Conservation (phyloP, 805 yeast species). For the Cyberlindnera saturnus region DNA sequence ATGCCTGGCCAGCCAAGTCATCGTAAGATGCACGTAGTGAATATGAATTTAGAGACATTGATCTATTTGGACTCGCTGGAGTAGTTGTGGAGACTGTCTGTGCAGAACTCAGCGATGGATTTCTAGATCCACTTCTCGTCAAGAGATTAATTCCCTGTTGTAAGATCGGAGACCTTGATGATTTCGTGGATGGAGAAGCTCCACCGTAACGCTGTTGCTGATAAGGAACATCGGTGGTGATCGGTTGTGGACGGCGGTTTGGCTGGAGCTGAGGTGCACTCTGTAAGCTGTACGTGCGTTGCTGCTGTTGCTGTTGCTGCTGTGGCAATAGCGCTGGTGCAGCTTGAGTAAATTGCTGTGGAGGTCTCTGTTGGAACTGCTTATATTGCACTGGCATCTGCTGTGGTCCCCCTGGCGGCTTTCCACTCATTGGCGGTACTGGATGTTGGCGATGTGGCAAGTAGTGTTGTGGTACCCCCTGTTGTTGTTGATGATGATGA, state of each 20-base stretch:
- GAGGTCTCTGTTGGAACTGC: constrained; percentile 1
- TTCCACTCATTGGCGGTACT: too few relatives aligned
- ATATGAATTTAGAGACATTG: constrained; percentile 30
- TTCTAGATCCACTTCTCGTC: constrained; percentile 21
- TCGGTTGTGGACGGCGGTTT: constrained; percentile 6
- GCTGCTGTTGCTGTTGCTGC: constrained; percentile 9
- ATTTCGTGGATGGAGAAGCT: constrained; percentile 9
- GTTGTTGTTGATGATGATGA: background rate
- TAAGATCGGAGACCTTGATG: constrained; percentile 28
- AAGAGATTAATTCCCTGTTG: constrained; percentile 33
- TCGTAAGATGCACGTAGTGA: constrained; percentile 23
- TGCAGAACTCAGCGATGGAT: constrained; percentile 10
- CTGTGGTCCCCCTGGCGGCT: too few relatives aligned
- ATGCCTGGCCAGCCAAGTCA: constrained; percentile 13
- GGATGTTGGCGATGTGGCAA: background rate
- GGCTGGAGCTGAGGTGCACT: background rate
- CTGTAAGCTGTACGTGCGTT: constrained; percentile 1
- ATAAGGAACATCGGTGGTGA: constrained; percentile 9
- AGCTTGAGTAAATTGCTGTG: constrained; percentile 2
- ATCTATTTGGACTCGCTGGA: constrained; percentile 24
- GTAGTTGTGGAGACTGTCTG: background rate
- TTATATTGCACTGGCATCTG: constrained; percentile 1
- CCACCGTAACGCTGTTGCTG: constrained; percentile 13
- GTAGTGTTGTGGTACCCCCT: background rate
- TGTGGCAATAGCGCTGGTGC: constrained; percentile 15